Evolutionary conservation across 305 asterid genomes (phyloP).

Genomic region (Fraxinus greggii): DNA sequence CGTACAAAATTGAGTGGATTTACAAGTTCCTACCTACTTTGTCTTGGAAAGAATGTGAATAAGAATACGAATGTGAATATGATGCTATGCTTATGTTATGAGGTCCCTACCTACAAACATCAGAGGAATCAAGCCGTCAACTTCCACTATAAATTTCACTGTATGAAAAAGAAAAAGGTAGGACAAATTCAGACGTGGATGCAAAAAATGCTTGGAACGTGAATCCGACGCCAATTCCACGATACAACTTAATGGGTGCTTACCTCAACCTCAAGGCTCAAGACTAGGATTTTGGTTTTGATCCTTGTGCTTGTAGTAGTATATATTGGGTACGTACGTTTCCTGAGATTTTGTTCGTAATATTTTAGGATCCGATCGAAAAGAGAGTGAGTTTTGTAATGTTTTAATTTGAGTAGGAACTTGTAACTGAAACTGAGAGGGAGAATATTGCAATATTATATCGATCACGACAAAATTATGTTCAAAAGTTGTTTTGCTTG

Average conservation of each 20-base stretch:
- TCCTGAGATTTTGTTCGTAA: background rate
- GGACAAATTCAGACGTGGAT: background rate
- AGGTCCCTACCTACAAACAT: background rate
- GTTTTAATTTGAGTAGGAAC: background rate
- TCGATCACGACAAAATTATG: constrained; percentile 25
- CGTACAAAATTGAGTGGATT: background rate
- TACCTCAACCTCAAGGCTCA: background rate
- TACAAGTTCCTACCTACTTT: background rate
- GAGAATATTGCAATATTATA: background rate
- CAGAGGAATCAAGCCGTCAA: background rate
- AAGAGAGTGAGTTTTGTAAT: background rate
- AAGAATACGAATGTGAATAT: background rate
- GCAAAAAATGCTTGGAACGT: background rate
- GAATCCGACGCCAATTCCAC: constrained; percentile 38
- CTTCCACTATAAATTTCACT: background rate
- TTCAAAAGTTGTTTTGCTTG: constrained; percentile 12
- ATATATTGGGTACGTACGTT: background rate
- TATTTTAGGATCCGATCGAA: background rate
- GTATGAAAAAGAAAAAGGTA: background rate
- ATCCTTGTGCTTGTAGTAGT: background rate
- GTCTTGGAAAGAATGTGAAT: background rate
- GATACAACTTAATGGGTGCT: background rate
- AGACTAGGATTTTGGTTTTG: background rate
- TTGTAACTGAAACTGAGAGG: background rate
- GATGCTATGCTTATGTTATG: constrained; percentile 5